These are phyloP conservation scores for Pythium monospermum DNA, from an alignment of 352 stramenopile species.

Conservation along the genomic window DNA sequence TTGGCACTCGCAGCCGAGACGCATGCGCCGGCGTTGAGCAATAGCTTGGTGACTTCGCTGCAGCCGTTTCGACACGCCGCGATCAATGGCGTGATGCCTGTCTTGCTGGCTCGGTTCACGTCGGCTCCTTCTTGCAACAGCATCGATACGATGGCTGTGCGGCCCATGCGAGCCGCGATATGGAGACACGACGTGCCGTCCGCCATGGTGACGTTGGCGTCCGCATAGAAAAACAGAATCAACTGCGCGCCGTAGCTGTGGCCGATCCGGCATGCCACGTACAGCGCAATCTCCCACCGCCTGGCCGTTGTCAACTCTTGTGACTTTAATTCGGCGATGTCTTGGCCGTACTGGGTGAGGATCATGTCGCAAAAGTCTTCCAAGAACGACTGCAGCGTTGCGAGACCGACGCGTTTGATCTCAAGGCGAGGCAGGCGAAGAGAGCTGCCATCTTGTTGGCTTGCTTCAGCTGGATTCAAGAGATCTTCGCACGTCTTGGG, in stretches of 20 bases:
- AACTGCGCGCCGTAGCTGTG: slow-evolving; percentile 70
- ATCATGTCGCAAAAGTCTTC: slow-evolving; percentile 76
- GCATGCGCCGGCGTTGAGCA: slow-evolving; percentile 45
- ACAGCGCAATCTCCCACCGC: slow-evolving; percentile 73
- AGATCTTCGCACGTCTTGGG: slow-evolving; percentile 1
- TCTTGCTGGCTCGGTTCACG: slow-evolving; percentile 52
- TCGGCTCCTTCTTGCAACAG: slow-evolving; percentile 63
- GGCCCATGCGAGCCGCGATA: slow-evolving; percentile 67
- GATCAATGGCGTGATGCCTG: slow-evolving; percentile 68
- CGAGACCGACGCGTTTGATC: slow-evolving; percentile 53
- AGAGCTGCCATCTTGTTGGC: slow-evolving; percentile 3
- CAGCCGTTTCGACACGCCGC: slow-evolving; percentile 62
- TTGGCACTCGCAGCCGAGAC: slow-evolving; percentile 40
- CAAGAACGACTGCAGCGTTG: slow-evolving; percentile 75
- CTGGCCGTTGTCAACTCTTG: slow-evolving; percentile 39
- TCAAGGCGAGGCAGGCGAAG: slow-evolving; percentile 39
- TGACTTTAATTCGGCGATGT: slow-evolving; percentile 52
- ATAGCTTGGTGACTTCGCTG: slow-evolving; percentile 40
- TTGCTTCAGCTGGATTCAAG: neutral
- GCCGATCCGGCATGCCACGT: slow-evolving; percentile 65
- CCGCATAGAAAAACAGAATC: slow-evolving; percentile 70
- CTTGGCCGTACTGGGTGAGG: slow-evolving; percentile 49
- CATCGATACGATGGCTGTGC: slow-evolving; percentile 51
- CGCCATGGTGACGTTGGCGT: slow-evolving; percentile 49
- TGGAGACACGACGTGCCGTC: slow-evolving; percentile 70